phyloP scores from a whole-genome alignment of 179 eudicot genomes.

The Drosera spatulata region DNA sequence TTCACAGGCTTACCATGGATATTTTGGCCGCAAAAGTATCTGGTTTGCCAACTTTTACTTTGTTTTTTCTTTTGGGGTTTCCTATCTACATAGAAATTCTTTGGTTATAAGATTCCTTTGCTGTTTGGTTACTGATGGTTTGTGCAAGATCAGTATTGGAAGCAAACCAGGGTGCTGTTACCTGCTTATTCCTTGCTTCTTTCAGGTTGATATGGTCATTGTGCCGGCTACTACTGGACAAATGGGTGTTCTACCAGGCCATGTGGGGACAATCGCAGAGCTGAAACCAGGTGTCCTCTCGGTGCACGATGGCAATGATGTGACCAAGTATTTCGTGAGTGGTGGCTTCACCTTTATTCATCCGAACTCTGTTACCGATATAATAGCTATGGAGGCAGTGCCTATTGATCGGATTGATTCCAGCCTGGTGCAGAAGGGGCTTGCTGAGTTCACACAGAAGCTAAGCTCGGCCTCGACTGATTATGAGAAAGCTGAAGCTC shows the following conservation, averaged over 20 bases:
- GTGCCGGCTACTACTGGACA: constrained; percentile 73
- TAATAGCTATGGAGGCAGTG: constrained; percentile 59
- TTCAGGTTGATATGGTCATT: constrained; percentile 74
- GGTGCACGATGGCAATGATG: constrained; percentile 53
- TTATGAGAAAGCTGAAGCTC: constrained; percentile 72
- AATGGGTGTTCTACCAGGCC: constrained; percentile 81
- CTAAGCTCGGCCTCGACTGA: constrained; percentile 50
- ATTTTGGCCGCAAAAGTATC: no score
- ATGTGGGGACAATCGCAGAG: constrained; percentile 61
- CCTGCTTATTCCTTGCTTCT: neutral
- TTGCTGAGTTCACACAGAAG: constrained; percentile 61
- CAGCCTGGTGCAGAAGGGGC: constrained; percentile 43
- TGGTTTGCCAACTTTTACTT: no score
- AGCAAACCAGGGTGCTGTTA: neutral
- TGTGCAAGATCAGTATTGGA: no score
- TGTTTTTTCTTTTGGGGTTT: no score
- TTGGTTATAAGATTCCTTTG: no score
- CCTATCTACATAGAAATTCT: no score
- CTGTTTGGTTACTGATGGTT: no score
- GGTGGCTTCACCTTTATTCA: constrained; percentile 58
- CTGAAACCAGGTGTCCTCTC: constrained; percentile 60
- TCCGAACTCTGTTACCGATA: constrained; percentile 53
- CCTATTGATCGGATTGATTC: constrained; percentile 55
- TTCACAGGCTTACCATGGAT: no score
- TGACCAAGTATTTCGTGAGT: constrained; percentile 14